A percentile compares a stretch with the other conserved stretches of the same genome.
Conservation (phyloP, 129 eudicot species). For the Tagetes erecta region DNA sequence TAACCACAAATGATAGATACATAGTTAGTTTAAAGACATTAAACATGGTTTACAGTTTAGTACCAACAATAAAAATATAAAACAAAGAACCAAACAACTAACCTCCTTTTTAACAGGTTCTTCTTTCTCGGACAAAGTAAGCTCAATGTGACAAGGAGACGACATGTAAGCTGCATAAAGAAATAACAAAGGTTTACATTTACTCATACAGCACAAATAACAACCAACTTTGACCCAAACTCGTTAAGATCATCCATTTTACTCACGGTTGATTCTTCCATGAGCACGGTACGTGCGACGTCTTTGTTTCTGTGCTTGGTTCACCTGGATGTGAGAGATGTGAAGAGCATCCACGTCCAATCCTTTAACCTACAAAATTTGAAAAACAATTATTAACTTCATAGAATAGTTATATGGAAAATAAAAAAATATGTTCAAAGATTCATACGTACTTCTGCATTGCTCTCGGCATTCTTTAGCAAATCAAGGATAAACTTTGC, state of each 20-base stretch:
- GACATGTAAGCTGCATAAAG: constrained; percentile 38
- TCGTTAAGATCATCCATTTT: neutral
- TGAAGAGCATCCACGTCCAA: constrained; percentile 46
- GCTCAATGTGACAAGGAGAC: constrained; percentile 45
- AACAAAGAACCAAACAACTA: neutral
- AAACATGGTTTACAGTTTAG: neutral
- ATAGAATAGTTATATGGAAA: neutral
- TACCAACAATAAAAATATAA: neutral
- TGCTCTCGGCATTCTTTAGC: constrained; percentile 63
- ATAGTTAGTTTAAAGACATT: neutral
- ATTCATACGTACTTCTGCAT: constrained; percentile 44
- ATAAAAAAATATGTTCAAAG: too few relatives aligned
- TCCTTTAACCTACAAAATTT: constrained; percentile 36
- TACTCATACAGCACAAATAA: neutral
- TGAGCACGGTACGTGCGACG: constrained; percentile 46
- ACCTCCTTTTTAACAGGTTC: constrained; percentile 45
- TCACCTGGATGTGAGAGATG: constrained; percentile 45
- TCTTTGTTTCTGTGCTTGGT: constrained; percentile 46
- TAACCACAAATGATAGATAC: neutral
- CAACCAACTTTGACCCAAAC: neutral
- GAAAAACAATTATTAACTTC: neutral
- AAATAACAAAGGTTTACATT: neutral
- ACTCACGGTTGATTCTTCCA: constrained; percentile 42
- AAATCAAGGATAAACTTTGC: constrained; percentile 54
- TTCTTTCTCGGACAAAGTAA: constrained; percentile 43